Base-by-base conservation (phyloP, 306 rosid species). In the Herpetospermum pedunculosum region DNA sequence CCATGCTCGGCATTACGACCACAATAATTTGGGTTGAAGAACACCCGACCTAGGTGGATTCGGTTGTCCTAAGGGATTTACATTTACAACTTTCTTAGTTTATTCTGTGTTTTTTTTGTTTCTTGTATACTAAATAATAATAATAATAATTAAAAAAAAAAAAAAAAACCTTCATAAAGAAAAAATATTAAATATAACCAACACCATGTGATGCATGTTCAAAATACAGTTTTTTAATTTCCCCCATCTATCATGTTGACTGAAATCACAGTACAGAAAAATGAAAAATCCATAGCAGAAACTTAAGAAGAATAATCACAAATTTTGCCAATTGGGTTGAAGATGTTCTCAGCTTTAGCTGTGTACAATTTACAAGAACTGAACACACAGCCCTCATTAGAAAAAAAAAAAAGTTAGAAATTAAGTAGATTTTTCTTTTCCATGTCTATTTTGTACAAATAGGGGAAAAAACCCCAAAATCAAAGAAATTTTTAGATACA, bases 361-460 rank as follows among this genome's bases (percentile, higher is more conserved):
- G 76, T 73, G 67, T 73, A 73, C 67, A 73, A 52, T 52, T 53
- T 53, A 73, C 47, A 37, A 12, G 18, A 23, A 65, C 72, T 46
- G 57, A 43, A 44, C 77, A 74, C 58, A 77, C 77, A 77, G 72
- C 76, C 77, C 81, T 75, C 84, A 75, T 15, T 35, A 38, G 16
- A 59, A 19, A 46, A 50, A 15, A 59, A 43, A 44, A n/a, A 30
- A 37, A 68, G 72, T 34, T 35, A 50, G 71, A 73, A 73, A 32
- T 23, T 41, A 46, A 28, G 75, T 41, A 14, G 30, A 34, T 19
- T 72, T 76, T 76, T 12, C 34, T 78, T 78, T 74, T 80, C 81
- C 77, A 63, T 59, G 78, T 81, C 77, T 74, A 71, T 70, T 78
- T 80, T 85, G 82, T 87, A 85, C 91, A 88, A 74, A 37, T 43